Evolutionary conservation across 2,329 filamentous ascomycete genomes (phyloP).

Genomic region (Simplicillium sp.): DNA sequence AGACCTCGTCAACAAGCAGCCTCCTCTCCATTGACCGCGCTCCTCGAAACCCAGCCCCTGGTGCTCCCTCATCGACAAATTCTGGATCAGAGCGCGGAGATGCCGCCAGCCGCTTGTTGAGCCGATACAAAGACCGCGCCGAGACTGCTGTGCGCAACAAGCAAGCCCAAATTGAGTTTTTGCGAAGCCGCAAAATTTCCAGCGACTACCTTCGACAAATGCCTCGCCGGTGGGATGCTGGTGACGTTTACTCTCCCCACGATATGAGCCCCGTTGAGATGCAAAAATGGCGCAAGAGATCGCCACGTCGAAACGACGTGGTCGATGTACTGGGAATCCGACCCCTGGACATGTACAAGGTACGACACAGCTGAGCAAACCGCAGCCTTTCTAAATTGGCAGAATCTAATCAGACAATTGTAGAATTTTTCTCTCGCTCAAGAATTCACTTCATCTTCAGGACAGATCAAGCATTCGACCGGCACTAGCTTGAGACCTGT

Average conservation of each 20-base stretch:
- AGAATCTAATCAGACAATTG: conserved; percentile 1
- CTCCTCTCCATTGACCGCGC: conserved; percentile 7
- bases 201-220: conserved; percentile 53
- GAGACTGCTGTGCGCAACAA: conserved; percentile 15
- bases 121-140: conserved; percentile 13
- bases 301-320: conserved; percentile 55
- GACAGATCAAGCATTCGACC: conserved; percentile 69
- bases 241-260: conserved; percentile 85
- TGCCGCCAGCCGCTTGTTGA: conserved; percentile 17
- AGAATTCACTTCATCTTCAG: conserved; percentile 77
- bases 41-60: conserved; percentile 3
- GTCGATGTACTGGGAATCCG: conserved; percentile 74
- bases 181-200: conserved; percentile 28
- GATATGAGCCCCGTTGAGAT: conserved; percentile 73
- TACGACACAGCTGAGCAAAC: conserved; percentile 27
- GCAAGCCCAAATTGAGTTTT: conserved; percentile 24
- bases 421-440: conserved; percentile 91
- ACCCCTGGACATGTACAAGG: conserved; percentile 80
- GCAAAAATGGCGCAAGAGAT: conserved; percentile 63
- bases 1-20: conserved; percentile 10
- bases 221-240: conserved; percentile 61
- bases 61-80: background rate
- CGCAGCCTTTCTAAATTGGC: background rate
- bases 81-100: conserved; percentile 12
- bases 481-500: conserved; percentile 74